Conservation (phyloP, 2,329 filamentous ascomycete genomes). For the Aspergillus oerlinghausenensis region DNA sequence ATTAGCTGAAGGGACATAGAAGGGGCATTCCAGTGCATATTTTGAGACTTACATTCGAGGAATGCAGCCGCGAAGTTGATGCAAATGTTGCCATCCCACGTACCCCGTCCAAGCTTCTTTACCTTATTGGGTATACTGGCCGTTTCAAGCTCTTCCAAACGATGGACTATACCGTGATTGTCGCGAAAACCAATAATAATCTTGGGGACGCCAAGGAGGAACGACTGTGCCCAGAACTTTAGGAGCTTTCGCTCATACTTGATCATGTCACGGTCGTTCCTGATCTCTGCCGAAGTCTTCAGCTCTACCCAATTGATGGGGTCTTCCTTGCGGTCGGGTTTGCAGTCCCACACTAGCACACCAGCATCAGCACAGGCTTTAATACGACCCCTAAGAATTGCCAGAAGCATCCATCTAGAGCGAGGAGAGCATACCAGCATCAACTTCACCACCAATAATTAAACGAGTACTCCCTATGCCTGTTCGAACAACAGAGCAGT, state of each 20-base stretch:
- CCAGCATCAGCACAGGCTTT: neutral
- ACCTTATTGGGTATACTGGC: constrained; percentile 72
- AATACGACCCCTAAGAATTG: neutral
- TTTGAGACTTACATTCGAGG: constrained; percentile 61
- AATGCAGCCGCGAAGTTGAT: constrained; percentile 84
- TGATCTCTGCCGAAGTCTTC: constrained; percentile 78
- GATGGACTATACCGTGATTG: constrained; percentile 64
- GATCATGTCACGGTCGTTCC: constrained; percentile 61
- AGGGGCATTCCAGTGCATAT: constrained; percentile 1
- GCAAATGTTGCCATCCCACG: constrained; percentile 89
- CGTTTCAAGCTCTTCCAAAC: constrained; percentile 75
- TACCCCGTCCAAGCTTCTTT: constrained; percentile 57
- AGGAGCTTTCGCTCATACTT: constrained; percentile 86
- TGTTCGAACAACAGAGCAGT: constrained; percentile 89
- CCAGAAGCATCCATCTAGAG: neutral
- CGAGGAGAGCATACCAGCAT: constrained; percentile 59
- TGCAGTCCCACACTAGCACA: constrained; percentile 70
- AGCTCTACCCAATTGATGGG: constrained; percentile 90
- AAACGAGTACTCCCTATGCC: constrained; percentile 72
- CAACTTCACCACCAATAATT: constrained; percentile 88
- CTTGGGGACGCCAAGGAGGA: constrained; percentile 84
- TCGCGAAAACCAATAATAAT: constrained; percentile 87
- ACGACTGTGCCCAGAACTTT: constrained; percentile 96
- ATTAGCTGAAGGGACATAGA: constrained; percentile 12
- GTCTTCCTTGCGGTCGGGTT: constrained; percentile 60